A percentile compares a stretch with the other conserved stretches of the same genome.
Conservation (phyloP, 2,329 filamentous ascomycete genomes). For the Microcyclosporella mali region DNA sequence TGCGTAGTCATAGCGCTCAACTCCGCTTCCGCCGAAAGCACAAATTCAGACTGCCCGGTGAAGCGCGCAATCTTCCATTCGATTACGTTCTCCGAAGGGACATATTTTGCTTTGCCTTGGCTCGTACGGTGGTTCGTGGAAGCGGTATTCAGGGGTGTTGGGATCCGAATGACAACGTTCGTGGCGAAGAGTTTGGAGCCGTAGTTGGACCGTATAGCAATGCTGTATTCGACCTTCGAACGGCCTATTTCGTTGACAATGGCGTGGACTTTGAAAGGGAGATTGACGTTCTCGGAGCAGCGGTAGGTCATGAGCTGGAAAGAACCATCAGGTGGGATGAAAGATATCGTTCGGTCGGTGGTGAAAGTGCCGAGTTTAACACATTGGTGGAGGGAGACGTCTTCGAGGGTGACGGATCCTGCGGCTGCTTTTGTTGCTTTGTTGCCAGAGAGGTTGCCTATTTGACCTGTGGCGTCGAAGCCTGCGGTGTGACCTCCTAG, state of each 20-base stretch:
- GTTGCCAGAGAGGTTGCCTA: conserved; percentile 69
- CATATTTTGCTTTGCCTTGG: conserved; percentile 96
- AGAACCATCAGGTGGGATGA: conserved; percentile 92
- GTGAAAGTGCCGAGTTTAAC: conserved; percentile 97
- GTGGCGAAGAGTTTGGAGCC: conserved; percentile 94
- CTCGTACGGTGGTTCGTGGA: conserved; percentile 87
- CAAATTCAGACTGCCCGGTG: conserved; percentile 93
- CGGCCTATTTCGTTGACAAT: conserved; percentile 97
- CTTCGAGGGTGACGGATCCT: conserved; percentile 89
- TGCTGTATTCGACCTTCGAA: conserved; percentile 97
- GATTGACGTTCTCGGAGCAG: conserved; percentile 95
- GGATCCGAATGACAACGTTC: conserved; percentile 89
- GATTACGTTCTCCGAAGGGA: conserved; percentile 95
- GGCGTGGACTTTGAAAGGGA: conserved; percentile 97
- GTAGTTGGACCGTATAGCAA: conserved; percentile 95
- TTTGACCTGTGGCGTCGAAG: conserved; percentile 50
- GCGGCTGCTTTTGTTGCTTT: conserved; percentile 94
- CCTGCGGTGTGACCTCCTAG: conserved; percentile 57
- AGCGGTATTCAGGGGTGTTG: conserved; percentile 92
- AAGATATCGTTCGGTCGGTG: conserved; percentile 91
- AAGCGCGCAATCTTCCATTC: conserved; percentile 99
- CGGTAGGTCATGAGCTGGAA: conserved; percentile 99
- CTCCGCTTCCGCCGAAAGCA: conserved; percentile 86
- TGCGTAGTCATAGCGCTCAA: conserved; percentile 97
- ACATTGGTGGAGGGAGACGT: conserved; percentile 98